Conservation (phyloP, 495 filamentous ascomycete genomes). For the Extremus antarcticus region DNA sequence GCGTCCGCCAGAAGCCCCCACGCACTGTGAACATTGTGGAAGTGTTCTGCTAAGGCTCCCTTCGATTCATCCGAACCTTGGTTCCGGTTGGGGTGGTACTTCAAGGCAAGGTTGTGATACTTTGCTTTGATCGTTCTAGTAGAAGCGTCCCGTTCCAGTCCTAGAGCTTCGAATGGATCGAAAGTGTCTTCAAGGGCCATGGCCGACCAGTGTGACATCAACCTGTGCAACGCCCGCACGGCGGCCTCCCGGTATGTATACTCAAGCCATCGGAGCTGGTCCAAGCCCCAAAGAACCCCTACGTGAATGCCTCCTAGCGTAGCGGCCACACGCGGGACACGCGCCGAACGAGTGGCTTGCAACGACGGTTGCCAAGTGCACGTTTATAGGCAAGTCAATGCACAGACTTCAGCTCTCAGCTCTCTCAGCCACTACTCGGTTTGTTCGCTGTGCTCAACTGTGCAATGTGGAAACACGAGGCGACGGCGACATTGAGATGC, state of each 20-base stretch:
- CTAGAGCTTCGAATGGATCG: slow-evolving; percentile 17
- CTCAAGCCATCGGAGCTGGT: neutral
- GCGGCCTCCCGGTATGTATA: neutral
- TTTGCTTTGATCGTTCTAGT: slow-evolving; percentile 6
- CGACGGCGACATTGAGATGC: too few relatives aligned
- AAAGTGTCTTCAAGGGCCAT: slow-evolving; percentile 10
- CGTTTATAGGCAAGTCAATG: neutral
- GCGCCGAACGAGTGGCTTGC: neutral
- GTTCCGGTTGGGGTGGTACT: slow-evolving; percentile 18
- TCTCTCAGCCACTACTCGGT: too few relatives aligned
- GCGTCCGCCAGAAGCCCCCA: slow-evolving; percentile 5
- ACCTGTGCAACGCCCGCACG: neutral
- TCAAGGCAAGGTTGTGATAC: slow-evolving; percentile 7
- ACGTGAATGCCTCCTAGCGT: neutral
- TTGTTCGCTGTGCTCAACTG: neutral
- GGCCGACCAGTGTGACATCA: neutral
- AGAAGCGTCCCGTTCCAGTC: slow-evolving; percentile 13
- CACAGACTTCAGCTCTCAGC: neutral
- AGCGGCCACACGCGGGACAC: neutral
- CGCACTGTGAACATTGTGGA: slow-evolving; percentile 13
- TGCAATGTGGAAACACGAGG: neutral
- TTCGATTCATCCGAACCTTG: slow-evolving; percentile 14
- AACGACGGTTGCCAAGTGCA: neutral
- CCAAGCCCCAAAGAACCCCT: neutral
- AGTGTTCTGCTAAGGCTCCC: slow-evolving; percentile 9